phyloP scores from a whole-genome alignment of 345 rosid genomes.

The Kernera saxatilis region DNA sequence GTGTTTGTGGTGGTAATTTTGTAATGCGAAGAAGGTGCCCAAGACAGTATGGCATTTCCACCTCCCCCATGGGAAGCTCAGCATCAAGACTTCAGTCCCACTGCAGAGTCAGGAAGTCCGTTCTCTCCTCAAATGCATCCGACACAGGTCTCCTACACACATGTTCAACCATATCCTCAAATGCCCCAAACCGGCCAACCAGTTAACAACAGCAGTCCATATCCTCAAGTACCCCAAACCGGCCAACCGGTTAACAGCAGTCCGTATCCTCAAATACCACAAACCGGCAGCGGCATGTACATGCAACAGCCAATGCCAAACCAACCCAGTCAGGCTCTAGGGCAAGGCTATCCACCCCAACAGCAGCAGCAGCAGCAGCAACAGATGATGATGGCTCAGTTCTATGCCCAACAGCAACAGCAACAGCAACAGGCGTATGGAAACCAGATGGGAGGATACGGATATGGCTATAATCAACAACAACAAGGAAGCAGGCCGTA shows the following conservation, averaged over 20 bases:
- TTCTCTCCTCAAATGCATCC: conserved; percentile 60
- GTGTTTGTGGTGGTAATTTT: conserved; percentile 15
- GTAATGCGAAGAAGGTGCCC: conserved; percentile 49
- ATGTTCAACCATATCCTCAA: conserved; percentile 45
- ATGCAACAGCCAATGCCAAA: conserved; percentile 55
- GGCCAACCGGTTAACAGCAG: conserved; percentile 45
- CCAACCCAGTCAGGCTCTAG: conserved; percentile 21
- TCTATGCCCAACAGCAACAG: conserved; percentile 37
- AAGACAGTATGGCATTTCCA: conserved; percentile 55
- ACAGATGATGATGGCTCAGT: conserved; percentile 46
- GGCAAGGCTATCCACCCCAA: conserved; percentile 33
- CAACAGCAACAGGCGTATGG: conserved; percentile 49
- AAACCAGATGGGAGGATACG: conserved; percentile 48
- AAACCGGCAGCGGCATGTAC: conserved; percentile 57
- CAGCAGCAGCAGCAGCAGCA: conserved; percentile 55
- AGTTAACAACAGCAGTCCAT: conserved; percentile 26
- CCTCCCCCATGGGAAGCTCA: conserved; percentile 99
- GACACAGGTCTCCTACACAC: conserved; percentile 43
- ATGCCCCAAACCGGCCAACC: conserved; percentile 53
- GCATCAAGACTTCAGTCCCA: conserved; percentile 51
- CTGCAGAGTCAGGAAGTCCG: conserved; percentile 43
- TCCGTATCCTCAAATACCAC: conserved; percentile 45
- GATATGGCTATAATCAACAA: conserved; percentile 69
- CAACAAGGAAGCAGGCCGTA: conserved; percentile 59
- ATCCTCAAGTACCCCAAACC: conserved; percentile 43